Evolutionary conservation across 495 filamentous ascomycete species (phyloP).

Genomic region (Elaphomyces granulatus): DNA sequence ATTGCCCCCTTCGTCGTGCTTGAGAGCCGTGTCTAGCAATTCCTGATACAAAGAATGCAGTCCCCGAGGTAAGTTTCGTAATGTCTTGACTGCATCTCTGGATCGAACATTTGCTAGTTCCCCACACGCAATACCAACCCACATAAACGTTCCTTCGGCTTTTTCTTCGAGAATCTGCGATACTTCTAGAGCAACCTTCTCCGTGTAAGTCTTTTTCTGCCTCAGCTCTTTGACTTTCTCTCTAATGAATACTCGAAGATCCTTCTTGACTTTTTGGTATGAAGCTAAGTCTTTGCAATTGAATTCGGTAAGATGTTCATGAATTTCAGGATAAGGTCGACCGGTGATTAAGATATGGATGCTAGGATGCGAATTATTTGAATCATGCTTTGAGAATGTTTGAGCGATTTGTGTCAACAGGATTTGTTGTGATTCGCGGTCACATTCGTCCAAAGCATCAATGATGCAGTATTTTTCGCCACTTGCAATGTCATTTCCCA

Average conservation of each 20-base stretch:
- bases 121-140: conserved; percentile 15
- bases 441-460: conserved; percentile 20
- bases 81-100: conserved; percentile 6
- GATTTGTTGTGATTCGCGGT: conserved; percentile 6
- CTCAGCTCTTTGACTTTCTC: conserved; percentile 10
- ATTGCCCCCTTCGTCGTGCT: conserved; percentile 2
- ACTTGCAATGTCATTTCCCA: conserved; percentile 1
- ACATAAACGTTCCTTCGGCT: conserved; percentile 19
- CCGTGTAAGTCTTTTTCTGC: conserved; percentile 10
- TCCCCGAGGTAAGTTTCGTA: conserved; percentile 7
- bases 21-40: conserved; percentile 8
- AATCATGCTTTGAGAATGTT: conserved; percentile 6
- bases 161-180: conserved; percentile 11
- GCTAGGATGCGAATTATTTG: conserved; percentile 3
- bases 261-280: conserved; percentile 7
- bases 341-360: conserved; percentile 17
- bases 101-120: conserved; percentile 6
- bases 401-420: conserved; percentile 10
- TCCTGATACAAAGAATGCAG: conserved; percentile 10
- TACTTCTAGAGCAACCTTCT: conserved; percentile 6
- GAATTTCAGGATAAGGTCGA: conserved; percentile 13
- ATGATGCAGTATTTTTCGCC: conserved; percentile 14
- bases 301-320: conserved; percentile 6
- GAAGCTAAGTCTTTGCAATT: conserved; percentile 7
- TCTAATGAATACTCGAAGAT: conserved; percentile 11